phyloP scores from a whole-genome alignment of 148 eudicot genomes.

The Rhododendron vialii region DNA sequence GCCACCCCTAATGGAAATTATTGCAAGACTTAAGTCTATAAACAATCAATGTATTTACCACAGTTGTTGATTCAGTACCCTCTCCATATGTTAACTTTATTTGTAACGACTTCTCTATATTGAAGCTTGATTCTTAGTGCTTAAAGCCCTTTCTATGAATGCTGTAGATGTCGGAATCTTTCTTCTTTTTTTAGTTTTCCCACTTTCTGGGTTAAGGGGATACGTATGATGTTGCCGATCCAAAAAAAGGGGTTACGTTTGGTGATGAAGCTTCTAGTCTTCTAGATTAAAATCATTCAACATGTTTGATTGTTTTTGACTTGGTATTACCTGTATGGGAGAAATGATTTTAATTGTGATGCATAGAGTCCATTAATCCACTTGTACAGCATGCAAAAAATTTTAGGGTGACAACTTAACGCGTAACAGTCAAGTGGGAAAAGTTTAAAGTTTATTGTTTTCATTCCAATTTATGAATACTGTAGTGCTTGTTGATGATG shows the following conservation, averaged over 20 bases:
- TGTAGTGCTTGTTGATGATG: not conserved
- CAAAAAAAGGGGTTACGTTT: too few relatives aligned
- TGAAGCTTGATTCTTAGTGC: not conserved
- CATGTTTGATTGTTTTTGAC: not conserved
- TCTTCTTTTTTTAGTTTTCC: not conserved
- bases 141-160: not conserved
- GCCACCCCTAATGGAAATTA: not conserved
- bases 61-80: not conserved
- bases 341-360: not conserved
- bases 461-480: not conserved
- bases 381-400: not conserved
- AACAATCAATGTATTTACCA: not conserved
- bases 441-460: not conserved
- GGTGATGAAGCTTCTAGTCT: not conserved
- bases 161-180: not conserved
- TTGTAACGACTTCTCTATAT: not conserved
- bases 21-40: not conserved
- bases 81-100: not conserved
- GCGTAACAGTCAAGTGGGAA: too few relatives aligned
- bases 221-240: not conserved
- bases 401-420: not conserved
- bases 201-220: not conserved
- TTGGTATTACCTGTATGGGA: not conserved
- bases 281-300: not conserved
- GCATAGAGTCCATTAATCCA: not conserved